Evolutionary conservation across 129 eudicot species (phyloP), one percentile per base, ranked within the genome.

Genomic region (Flaveria robusta): DNA sequence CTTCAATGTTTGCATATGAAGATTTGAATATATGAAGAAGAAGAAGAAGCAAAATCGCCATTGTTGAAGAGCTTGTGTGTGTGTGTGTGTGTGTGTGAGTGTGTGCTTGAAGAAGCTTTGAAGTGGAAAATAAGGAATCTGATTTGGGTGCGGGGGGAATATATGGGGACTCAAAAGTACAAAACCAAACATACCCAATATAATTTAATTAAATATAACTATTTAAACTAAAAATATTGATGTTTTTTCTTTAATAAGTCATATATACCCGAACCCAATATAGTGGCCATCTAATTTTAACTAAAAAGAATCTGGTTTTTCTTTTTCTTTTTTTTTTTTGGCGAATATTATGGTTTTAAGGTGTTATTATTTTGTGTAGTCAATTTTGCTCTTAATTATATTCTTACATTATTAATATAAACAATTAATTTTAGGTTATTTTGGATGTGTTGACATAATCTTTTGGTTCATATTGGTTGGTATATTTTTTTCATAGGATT

Each of bases 1-100:
- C 89, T 80, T 86, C 87, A 39, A 62, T 51, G 64, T 86, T 82
- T 27, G 87, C 82, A 64, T 72, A 66, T 39, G 83, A 42, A 66
- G 75, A 65, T 13, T 50, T 39, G 63, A 82, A 43, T 31, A 60
- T 7, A 16, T 34, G 70, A 65, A 65, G 71, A 26, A 66, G 80
- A 34, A 75, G 66, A 19, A 74, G 69, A 78, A 82, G 14, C 68
- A 71, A 42, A 54, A 54, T 42, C 13, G 68, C 75, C 88, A 76
- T 80, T 68, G 46, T 18, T 15, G 7, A 66, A 39, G 51, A 24
- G 72, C 29, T 20, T 14, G 1, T 3, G 15, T 29, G 16, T 46
- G 10, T 47, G 63, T 15, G 19, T 26, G 78, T 52, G 63, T 59
- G 7, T 42, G 47, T 9, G 41, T 26, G 63, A 9, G 19, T 70